These are phyloP conservation scores for Salvia sclarea DNA, from an alignment of 305 asterid genomes.

Conservation along the genomic window DNA sequence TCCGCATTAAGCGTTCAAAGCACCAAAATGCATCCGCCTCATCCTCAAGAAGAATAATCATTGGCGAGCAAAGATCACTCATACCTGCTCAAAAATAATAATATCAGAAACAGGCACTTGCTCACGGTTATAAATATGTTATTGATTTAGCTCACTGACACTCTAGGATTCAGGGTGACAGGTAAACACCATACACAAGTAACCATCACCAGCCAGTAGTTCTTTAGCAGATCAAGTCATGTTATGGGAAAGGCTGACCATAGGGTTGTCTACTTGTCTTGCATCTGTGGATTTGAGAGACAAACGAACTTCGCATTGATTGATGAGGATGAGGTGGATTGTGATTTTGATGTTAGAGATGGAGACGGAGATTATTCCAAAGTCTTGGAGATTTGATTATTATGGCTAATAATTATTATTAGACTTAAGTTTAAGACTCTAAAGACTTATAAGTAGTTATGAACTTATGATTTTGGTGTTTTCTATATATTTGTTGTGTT, in stretches of 20 bases:
- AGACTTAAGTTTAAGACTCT: too few relatives aligned
- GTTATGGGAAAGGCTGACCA: neutral
- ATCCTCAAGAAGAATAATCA: constrained; percentile 83
- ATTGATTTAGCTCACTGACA: neutral
- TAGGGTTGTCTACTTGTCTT: constrained; percentile 16
- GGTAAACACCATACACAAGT: constrained; percentile 15
- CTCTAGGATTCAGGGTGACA: constrained; percentile 22
- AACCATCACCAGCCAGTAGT: constrained; percentile 15
- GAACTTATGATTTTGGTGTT: too few relatives aligned
- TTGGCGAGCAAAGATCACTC: constrained; percentile 99
- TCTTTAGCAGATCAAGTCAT: constrained; percentile 20
- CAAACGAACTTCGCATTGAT: neutral
- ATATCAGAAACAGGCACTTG: constrained; percentile 30
- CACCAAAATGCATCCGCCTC: constrained; percentile 99
- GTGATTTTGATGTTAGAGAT: too few relatives aligned
- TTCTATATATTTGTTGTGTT: too few relatives aligned
- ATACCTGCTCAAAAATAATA: constrained; percentile 60
- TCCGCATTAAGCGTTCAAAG: constrained; percentile 90
- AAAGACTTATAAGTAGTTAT: too few relatives aligned
- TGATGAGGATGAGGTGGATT: too few relatives aligned
- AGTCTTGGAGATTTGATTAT: too few relatives aligned
- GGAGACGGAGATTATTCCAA: too few relatives aligned
- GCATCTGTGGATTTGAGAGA: constrained; percentile 5
- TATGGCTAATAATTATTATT: too few relatives aligned
- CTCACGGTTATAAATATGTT: constrained; percentile 8